Conservation (phyloP, 768 basidiomycete genomes). For the Trametopsis cervina region DNA sequence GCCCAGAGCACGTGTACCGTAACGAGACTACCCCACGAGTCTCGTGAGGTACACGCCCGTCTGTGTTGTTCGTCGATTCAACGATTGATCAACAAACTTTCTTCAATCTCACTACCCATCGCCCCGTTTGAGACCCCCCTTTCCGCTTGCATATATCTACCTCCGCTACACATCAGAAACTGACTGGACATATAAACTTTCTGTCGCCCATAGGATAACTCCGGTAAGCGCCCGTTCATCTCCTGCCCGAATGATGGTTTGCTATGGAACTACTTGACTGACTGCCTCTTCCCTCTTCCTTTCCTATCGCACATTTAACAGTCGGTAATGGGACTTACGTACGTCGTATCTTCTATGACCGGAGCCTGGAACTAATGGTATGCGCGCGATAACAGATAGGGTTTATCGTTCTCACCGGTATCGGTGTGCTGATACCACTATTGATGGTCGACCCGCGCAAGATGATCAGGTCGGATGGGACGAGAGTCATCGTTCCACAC, state of each 20-base stretch:
- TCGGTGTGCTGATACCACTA: slow-evolving; percentile 61
- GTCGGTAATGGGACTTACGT: slow-evolving; percentile 75
- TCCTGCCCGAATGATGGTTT: too few species aligned
- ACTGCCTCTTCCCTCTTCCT: neutral
- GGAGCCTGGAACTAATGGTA: neutral
- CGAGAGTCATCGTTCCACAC: slow-evolving; percentile 50
- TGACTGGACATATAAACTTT: too few species aligned
- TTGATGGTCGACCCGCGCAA: slow-evolving; percentile 66
- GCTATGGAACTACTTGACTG: too few species aligned
- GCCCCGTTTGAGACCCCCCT: too few species aligned
- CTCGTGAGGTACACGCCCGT: too few species aligned
- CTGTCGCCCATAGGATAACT: too few species aligned
- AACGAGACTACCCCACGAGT: too few species aligned
- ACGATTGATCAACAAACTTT: too few species aligned
- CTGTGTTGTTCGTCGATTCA: too few species aligned
- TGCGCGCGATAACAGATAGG: slow-evolving; percentile 48
- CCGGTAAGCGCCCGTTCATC: too few species aligned
- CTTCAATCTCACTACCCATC: too few species aligned
- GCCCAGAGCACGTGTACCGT: neutral
- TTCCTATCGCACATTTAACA: slow-evolving; percentile 14
- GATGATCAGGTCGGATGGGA: slow-evolving; percentile 72
- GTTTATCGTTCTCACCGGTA: slow-evolving; percentile 65
- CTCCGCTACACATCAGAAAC: neutral
- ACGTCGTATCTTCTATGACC: slow-evolving; percentile 19
- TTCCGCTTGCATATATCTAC: too few species aligned